Evolutionary conservation across 306 rosid genomes (phyloP), one percentile per base, ranked within the genome.

Genomic region (Quillaja saponaria): DNA sequence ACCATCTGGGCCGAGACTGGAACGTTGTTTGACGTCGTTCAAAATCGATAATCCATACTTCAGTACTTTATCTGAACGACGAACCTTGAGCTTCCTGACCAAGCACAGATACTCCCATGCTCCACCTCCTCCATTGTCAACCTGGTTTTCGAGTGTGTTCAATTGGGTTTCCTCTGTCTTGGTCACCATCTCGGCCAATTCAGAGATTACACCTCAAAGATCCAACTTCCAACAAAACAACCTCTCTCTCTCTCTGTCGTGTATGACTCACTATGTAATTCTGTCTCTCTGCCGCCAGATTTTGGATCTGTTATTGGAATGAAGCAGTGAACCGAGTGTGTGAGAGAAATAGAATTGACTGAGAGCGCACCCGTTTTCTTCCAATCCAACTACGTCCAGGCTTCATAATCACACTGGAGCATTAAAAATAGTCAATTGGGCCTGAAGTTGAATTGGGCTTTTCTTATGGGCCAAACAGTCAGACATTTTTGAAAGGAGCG

Each of bases 101-200:
- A 90, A 80, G 38, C 76, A 81, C 35, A 94, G 91, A 47, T 83
- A 94, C 73, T 90, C 99, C 99, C 96, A 94, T 3, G 82, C 97
- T n/a, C 97, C 99, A 55, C 97, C 99, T 4, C 99, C 99, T 42
- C 84, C 99, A 64, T 94, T 94, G 49, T 94, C 99, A 21, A 90
- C 99, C 90, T 94, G 99, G 60, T 48, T 85, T 72, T 90, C 97
- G 17, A 94, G 84, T 55, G 81, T 73, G 70, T 82, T 75, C 85
- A 94, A 65, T 64, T 87, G 87, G 14, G 80, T 56, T 57, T 83
- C 90, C 74, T 94, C 99, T 21, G 85, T 74, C 63, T 83, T 85
- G 45, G 90, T 94, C 61, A 94, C 97, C 99, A 94, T 94, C 69
- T 66, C 73, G 31, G 31, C 31, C 31, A 25, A 25, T 25, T 77